Base-by-base conservation (phyloP, 1,139 yeast genomes). In the Taiozyma sp. region DNA sequence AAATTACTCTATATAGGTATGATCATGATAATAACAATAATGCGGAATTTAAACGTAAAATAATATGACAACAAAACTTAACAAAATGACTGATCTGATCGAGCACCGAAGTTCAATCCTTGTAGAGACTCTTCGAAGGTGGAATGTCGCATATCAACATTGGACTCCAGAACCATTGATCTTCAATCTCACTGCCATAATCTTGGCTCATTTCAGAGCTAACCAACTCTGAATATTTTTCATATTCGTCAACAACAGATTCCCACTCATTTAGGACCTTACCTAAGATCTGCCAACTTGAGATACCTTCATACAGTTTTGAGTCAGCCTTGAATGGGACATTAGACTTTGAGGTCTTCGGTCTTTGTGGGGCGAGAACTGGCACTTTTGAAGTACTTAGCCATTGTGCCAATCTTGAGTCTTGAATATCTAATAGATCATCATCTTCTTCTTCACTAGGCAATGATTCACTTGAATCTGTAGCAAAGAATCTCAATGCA, bases 261-360 rank as follows among this genome's bases (percentile, higher is more conserved):
- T 78, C 76, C 84, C 90, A 83, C 61, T 87, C 93, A 55, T 81
- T 80, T 50, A 87, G 64, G n/a, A 87, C 74, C 52, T 81, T 75
- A 9, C 91, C 92, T 32, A 84, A 70, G 54, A 79, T 68, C 48
- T 69, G 65, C 71, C 73, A 71, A 48, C 53, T 58, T 50, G 51
- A 52, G 42, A 57, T 10, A 8, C 44, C 49, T 12, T 44, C 23
- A 41, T 48, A 54, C 16, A 46, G 32, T 2, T 47, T 47, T 14
- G 13, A 36, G 9, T 36, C 24, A 22, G 24, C 41, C 24, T 22
- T 38, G 14, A 38, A 38, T 8, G 24, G 24, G 7, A 12, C 16
- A 32, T 6, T 32, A 8, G 36, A 7, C 19, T 32, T 32, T 32
- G 19, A 5, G 19, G 4, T 32, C 36, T 32, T 14, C 8, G 2